Evolutionary conservation across 768 basidiomycete genomes (phyloP).

Genomic region (Phanerochaete carnosa): DNA sequence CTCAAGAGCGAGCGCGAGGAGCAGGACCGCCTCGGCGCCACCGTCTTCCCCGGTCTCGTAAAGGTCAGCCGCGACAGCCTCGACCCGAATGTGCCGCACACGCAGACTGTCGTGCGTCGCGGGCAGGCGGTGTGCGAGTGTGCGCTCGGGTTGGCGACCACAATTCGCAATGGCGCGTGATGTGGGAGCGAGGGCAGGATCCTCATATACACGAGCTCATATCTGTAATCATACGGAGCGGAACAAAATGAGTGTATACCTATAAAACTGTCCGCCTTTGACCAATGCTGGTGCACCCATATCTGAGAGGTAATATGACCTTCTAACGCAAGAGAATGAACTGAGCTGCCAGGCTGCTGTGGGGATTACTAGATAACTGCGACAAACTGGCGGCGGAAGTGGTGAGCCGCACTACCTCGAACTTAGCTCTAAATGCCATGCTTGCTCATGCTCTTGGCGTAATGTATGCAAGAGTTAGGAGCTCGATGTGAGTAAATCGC

Average conservation of each 20-base stretch:
- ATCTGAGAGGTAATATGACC: neutral
- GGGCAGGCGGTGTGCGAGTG: slow-evolving; percentile 90
- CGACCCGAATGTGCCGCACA: slow-evolving; percentile 40
- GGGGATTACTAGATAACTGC: neutral
- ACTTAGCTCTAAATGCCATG: too few relatives aligned
- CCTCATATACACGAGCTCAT: neutral
- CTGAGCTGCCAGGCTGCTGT: neutral
- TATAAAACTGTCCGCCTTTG: neutral
- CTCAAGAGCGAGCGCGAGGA: slow-evolving; percentile 73
- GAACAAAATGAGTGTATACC: neutral
- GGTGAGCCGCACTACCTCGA: too few relatives aligned
- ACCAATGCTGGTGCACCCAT: neutral
- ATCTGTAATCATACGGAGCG: neutral
- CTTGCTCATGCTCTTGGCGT: too few relatives aligned
- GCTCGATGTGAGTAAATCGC: too few relatives aligned
- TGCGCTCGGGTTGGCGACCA: slow-evolving; percentile 41
- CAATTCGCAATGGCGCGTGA: too few relatives aligned
- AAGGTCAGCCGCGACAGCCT: slow-evolving; percentile 57
- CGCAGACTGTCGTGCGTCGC: slow-evolving; percentile 74
- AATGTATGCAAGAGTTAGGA: too few relatives aligned
- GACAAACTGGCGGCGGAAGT: neutral
- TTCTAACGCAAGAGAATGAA: neutral
- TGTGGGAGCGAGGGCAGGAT: neutral
- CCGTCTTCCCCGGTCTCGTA: slow-evolving; percentile 85
- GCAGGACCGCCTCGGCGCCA: slow-evolving; percentile 72